Conservation (phyloP, 2,329 filamentous ascomycete genomes). For the Penicillium sp. region DNA sequence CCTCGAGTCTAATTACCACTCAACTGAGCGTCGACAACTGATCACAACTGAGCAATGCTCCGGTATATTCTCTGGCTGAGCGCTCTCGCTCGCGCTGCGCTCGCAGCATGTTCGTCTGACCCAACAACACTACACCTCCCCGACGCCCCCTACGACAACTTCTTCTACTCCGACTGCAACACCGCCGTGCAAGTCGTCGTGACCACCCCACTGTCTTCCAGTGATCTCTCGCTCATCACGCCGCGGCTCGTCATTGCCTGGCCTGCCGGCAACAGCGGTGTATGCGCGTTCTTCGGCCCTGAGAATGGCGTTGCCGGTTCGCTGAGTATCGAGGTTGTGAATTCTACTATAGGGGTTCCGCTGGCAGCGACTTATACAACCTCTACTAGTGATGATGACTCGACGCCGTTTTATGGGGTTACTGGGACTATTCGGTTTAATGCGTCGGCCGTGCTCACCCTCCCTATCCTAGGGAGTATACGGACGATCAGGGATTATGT, state of each 20-base stretch:
- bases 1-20: too few species aligned
- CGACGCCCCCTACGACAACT: slow-evolving; percentile 60
- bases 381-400: slow-evolving; percentile 17
- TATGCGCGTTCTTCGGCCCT: slow-evolving; percentile 55
- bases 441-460: slow-evolving; percentile 51
- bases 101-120: slow-evolving; percentile 20
- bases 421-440: slow-evolving; percentile 55
- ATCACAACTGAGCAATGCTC: too few species aligned
- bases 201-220: slow-evolving; percentile 53
- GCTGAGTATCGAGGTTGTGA: slow-evolving; percentile 51
- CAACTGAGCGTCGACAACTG: too few species aligned
- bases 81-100: too few species aligned
- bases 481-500: slow-evolving; percentile 61
- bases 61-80: not conserved
- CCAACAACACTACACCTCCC: slow-evolving; percentile 44
- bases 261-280: slow-evolving; percentile 63
- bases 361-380: slow-evolving; percentile 45
- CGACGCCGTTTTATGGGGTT: slow-evolving; percentile 50
- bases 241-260: slow-evolving; percentile 61
- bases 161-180: slow-evolving; percentile 63
- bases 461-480: slow-evolving; percentile 60
- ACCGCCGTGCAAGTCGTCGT: slow-evolving; percentile 58
- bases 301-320: slow-evolving; percentile 52
- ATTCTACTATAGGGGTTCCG: slow-evolving; percentile 44
- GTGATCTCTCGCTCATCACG: slow-evolving; percentile 52